Base-by-base conservation (phyloP, 2,329 filamentous ascomycete species). In the Neopestalotiopsis sp. region DNA sequence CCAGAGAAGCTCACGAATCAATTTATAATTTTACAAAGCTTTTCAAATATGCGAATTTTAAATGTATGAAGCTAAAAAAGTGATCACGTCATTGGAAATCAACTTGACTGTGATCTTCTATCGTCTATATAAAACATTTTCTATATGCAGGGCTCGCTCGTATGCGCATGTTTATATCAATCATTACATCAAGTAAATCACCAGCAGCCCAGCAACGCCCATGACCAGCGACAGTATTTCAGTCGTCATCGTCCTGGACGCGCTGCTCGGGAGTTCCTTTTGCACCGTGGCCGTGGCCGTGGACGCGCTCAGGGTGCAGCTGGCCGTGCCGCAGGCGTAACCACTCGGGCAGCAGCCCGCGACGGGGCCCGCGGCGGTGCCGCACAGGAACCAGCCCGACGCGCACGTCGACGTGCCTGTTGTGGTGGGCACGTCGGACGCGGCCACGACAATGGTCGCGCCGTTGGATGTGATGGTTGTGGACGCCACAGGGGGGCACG, bases 301-400 rank as follows among this genome's bases (percentile, higher is more conserved):
- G 7, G 81, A 84, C 63, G 81, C 83, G 52, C 77, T 78, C 4
- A 89, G 86, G 38, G 90, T 91, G 81, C 94, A 97, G 77, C 91
- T 94, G 28, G 86, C 88, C 24, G 85, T 85, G 1, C 92, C 94
- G 80, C 94, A 97, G 3, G 80, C 80, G 78, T 91, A 97, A 1
- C 93, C 93, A 57, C 81, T 86, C 0, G 94, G 94, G 84, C 95
- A 98, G 79, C 95, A 98, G 6, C 94, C 94, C 0, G 94, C 90
- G 0, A 91, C 89, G 0, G 86, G 83, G n/a, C 87, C 87, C 0
- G 81, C 86, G 2, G 81, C 82, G 13, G 84, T 68, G 79, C 88
- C 74, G 84, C 90, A 88, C 86, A 98, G 72, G 72, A 89, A 92
- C 95, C 95, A 98, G 4, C 94, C 94, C 62, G 78, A 84, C 0